Evolutionary conservation across 176 grass and related monocot genomes (phyloP).

Genomic region (Tillandsia leiboldiana): DNA sequence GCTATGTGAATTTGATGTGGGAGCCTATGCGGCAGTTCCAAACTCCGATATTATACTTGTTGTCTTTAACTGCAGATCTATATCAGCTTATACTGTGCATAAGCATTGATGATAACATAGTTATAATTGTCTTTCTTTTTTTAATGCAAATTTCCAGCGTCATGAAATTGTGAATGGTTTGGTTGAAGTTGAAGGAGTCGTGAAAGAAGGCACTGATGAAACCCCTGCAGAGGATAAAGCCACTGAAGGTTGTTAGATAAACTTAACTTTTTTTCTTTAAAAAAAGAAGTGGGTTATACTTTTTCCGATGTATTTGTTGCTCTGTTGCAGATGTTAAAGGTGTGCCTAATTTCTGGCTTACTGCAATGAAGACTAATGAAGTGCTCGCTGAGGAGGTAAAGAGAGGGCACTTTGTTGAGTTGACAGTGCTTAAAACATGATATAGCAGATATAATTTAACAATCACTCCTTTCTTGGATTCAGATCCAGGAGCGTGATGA

Average conservation of each 20-base stretch:
- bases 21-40: no score
- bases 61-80: no score
- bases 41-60: no score
- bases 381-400: conserved; percentile 76
- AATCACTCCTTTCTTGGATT: neutral
- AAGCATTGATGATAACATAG: neutral
- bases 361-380: conserved; percentile 87
- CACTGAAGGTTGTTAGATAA: conserved; percentile 4
- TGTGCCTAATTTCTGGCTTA: conserved; percentile 94
- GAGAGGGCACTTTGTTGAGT: neutral
- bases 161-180: conserved; percentile 80
- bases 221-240: conserved; percentile 38
- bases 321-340: conserved; percentile 48
- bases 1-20: no score
- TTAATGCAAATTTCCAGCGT: conserved; percentile 37
- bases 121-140: neutral
- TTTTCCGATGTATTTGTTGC: neutral
- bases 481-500: conserved; percentile 95
- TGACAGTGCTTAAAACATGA: neutral
- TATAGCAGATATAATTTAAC: neutral
- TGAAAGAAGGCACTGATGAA: conserved; percentile 44
- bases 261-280: neutral
- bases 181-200: conserved; percentile 61
- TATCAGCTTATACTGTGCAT: neutral
- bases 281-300: neutral